Base-by-base conservation (phyloP, 108 stramenopile genomes). In the Fistulifera solaris region DNA sequence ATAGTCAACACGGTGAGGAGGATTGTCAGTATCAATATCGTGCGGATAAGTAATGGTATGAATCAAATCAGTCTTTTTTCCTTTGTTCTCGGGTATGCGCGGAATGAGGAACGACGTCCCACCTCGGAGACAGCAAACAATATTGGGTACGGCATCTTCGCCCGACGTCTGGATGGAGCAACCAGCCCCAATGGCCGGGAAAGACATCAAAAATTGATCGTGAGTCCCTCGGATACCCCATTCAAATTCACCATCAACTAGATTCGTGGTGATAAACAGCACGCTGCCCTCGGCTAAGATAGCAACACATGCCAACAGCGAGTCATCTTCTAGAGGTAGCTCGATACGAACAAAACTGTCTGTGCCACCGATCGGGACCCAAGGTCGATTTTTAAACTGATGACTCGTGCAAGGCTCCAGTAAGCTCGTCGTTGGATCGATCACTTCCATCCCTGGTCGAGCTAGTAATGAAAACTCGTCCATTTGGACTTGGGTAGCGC, bases 71-170 rank as follows among this genome's bases (percentile, higher is more conserved):
- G 13, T 35, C 31, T 35, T 3, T 22, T 39, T 40, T 0, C 17
- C 63, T 50, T 8, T 58, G 62, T 17, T 40, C 42, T 35, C 12
- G 19, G 14, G 51, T 1, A 43, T 21, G 1, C 68, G 53, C 10
- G 83, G 78, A 1, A 84, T 63, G 1, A 80, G 53, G 31, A 70
- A 84, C 24, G 76, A 68, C 14, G 83, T 80, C 18, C 83, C 83
- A 15, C 73, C 76, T 27, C 83, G 61, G 10, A 80, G 53, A 54
- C 83, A 80, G 48, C 76, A 78, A 24, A 65, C 78, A n/a, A 75
- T 5, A 72, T 67, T 62, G 19, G 44, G 7, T 3, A 21, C 44
- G 11, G 44, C 5, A 21, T 17, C 44, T 45, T 17, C 44, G 11
- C 5, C 19, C 19, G 19, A 45, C 21, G 19, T 21, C 11, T 21